Evolutionary conservation across 768 basidiomycete genomes (phyloP), one percentile per base, ranked within the genome.

Genomic region (Heimioporus sp.): DNA sequence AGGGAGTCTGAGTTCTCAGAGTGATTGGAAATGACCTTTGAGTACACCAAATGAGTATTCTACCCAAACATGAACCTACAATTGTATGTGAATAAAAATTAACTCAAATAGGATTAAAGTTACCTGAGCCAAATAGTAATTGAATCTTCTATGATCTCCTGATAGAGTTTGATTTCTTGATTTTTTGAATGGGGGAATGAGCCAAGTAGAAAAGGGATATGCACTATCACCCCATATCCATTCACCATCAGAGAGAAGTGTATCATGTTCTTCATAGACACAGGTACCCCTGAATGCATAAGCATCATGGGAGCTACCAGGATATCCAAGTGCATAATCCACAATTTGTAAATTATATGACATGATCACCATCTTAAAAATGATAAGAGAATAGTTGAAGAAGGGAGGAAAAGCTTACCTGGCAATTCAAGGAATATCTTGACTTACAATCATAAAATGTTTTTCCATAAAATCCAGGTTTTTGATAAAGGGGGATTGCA

Each of bases 371-470:
- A n/a, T n/a, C n/a, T n/a, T n/a, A n/a, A n/a, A n/a, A n/a, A n/a
- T n/a, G n/a, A n/a, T n/a, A n/a, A n/a, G 32, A 34, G 10, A 3
- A 34, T 34, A 10, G 2, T 13, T 34, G 2, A 10, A 10, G 10
- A 7, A 32, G 19, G 19, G 9, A 20, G 9, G 9, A 9, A 4
- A 20, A n/a, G 54, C 15, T n/a, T 43, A 65, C 63, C 45, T 63
- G 57, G 21, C 43, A 54, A 51, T 65, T 55, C 11, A 59, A 21
- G 4, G 55, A 65, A 42, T 65, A 65, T 9, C 56, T 56, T 10
- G 52, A 54, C 35, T 57, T 55, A 9, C 46, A 43, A 20, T 65
- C 57, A 60, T 54, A 65, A 2, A 48, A 58, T 4, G 47, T 46
- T 15, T 56, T 35, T 3, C 54, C 51, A 52, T 46, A 50, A 21